phyloP scores from a whole-genome alignment of 2,329 filamentous ascomycete species.

The Penicillium sp. region DNA sequence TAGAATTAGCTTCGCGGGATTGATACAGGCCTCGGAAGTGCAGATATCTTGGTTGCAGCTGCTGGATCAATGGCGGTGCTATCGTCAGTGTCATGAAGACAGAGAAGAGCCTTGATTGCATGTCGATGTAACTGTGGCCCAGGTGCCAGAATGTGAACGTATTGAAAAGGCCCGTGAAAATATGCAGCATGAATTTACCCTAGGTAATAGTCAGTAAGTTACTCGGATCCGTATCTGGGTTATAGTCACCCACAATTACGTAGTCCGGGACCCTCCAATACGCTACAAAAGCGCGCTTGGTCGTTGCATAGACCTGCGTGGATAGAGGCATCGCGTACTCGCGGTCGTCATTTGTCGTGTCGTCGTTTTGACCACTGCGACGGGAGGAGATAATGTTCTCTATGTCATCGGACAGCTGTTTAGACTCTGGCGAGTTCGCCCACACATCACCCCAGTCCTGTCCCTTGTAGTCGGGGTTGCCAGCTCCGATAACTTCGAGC shows the following conservation, averaged over 20 bases:
- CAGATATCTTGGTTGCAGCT: slow-evolving; percentile 70
- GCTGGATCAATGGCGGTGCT: slow-evolving; percentile 68
- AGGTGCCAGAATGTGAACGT: slow-evolving; percentile 67
- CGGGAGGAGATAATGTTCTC: slow-evolving; percentile 50
- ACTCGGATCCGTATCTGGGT: not conserved
- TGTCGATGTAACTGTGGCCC: slow-evolving; percentile 55
- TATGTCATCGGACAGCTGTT: slow-evolving; percentile 50
- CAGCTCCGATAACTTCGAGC: slow-evolving; percentile 68
- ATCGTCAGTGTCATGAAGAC: slow-evolving; percentile 75
- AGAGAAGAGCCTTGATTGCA: slow-evolving; percentile 69
- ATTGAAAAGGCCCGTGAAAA: slow-evolving; percentile 64
- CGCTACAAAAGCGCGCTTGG: slow-evolving; percentile 56
- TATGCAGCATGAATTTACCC: slow-evolving; percentile 60
- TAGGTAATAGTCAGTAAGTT: slow-evolving; percentile 22
- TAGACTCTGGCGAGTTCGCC: slow-evolving; percentile 51
- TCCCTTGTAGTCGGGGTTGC: slow-evolving; percentile 57
- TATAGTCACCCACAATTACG: slow-evolving; percentile 32
- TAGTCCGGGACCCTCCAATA: slow-evolving; percentile 67
- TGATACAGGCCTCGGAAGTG: slow-evolving; percentile 64
- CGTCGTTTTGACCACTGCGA: slow-evolving; percentile 36
- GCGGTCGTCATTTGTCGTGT: slow-evolving; percentile 49
- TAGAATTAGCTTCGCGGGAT: slow-evolving; percentile 68
- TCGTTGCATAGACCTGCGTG: slow-evolving; percentile 53
- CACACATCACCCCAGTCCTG: slow-evolving; percentile 63
- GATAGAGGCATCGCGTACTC: slow-evolving; percentile 62